Evolutionary conservation across 2,329 filamentous ascomycete species (phyloP).

Genomic region (Fusarium sterilihyphosum): DNA sequence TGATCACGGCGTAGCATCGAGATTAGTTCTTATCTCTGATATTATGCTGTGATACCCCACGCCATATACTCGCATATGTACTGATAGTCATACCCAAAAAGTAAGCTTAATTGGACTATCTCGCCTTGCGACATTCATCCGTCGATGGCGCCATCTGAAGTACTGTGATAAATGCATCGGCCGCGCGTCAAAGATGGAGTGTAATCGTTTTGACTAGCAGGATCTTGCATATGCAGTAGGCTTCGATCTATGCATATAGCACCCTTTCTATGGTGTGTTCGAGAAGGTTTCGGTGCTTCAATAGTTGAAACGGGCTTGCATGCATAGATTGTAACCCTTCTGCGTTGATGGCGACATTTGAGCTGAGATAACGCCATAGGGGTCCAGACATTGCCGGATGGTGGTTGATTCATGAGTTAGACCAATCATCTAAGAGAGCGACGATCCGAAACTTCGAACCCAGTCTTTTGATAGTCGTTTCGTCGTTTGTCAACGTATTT

Average conservation of each 20-base stretch:
- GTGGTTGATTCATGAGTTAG: accelerated
- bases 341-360: background rate
- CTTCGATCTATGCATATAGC: background rate
- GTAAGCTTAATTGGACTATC: background rate
- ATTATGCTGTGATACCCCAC: conserved; percentile 6
- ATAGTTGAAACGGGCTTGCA: background rate
- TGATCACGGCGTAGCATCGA: background rate
- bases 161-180: background rate
- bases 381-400: background rate
- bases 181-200: conserved; percentile 1
- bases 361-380: background rate
- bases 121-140: background rate
- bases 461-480: accelerated
- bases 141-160: conserved; percentile 1
- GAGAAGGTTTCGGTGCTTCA: background rate
- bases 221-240: conserved; percentile 14
- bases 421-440: background rate
- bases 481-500: accelerated
- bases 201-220: background rate
- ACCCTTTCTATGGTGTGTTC: background rate
- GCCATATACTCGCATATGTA: background rate
- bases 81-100: background rate
- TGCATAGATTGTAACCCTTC: background rate
- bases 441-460: accelerated
- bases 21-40: background rate